Evolutionary conservation across 2,329 filamentous ascomycete species (phyloP).

Genomic region (Blastomyces silverae): DNA sequence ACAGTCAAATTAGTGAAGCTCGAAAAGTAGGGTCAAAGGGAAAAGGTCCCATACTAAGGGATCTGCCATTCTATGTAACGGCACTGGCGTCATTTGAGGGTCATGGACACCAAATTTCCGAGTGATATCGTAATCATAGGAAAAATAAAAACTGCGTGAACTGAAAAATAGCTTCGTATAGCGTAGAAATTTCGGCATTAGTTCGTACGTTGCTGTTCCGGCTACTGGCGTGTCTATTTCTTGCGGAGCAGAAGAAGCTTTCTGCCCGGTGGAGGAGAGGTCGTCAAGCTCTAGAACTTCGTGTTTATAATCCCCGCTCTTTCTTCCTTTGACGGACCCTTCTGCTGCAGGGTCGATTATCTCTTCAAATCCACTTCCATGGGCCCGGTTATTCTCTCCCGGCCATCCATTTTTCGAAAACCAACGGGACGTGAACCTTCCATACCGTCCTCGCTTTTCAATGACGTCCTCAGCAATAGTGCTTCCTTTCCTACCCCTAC

Average conservation of each 20-base stretch:
- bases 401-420: constrained; percentile 81
- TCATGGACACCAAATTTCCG: constrained; percentile 48
- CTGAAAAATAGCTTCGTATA: constrained; percentile 81
- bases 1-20: constrained; percentile 10
- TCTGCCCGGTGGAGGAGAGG: constrained; percentile 16
- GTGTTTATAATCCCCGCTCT: constrained; percentile 2
- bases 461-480: constrained; percentile 88
- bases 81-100: constrained; percentile 43
- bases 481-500: constrained; percentile 37
- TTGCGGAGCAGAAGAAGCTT: constrained; percentile 9
- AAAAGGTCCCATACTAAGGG: constrained; percentile 47
- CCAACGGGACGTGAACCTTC: constrained; percentile 84
- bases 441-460: constrained; percentile 72
- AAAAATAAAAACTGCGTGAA: constrained; percentile 85
- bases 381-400: constrained; percentile 13
- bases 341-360: constrained; percentile 16
- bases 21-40: constrained; percentile 7
- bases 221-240: constrained; percentile 12
- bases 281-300: constrained; percentile 21
- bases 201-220: constrained; percentile 42
- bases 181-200: constrained; percentile 77
- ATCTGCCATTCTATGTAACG: constrained; percentile 67
- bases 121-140: constrained; percentile 90
- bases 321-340: constrained; percentile 13
- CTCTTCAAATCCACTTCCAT: constrained; percentile 11